These are phyloP conservation scores for Nakazawaea pomicola DNA, from an alignment of 805 yeast genomes.

Conservation along the genomic window DNA sequence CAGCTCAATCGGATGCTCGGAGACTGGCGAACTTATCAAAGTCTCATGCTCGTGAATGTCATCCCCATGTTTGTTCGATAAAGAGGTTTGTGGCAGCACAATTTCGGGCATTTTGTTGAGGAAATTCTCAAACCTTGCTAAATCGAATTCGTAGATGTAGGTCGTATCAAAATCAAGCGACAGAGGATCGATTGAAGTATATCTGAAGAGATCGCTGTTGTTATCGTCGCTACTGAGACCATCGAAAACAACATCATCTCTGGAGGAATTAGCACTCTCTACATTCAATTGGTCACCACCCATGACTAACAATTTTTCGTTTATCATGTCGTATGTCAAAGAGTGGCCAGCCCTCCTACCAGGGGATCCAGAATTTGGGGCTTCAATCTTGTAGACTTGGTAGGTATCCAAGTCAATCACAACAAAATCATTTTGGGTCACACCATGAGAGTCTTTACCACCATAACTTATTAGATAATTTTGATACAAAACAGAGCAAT, in stretches of 20 bases:
- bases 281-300: constrained; percentile 87
- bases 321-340: constrained; percentile 61
- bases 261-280: constrained; percentile 31
- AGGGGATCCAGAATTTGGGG: constrained; percentile 48
- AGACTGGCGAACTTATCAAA: no score
- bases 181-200: constrained; percentile 23
- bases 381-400: constrained; percentile 57
- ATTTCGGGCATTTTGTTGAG: constrained; percentile 3
- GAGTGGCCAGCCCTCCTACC: constrained; percentile 92
- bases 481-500: constrained; percentile 74
- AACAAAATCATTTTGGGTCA: constrained; percentile 57
- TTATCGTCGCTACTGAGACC: constrained; percentile 45
- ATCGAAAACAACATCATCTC: constrained; percentile 42
- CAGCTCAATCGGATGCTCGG: no score
- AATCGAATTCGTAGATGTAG: constrained; percentile 31
- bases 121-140: constrained; percentile 10
- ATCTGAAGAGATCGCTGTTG: constrained; percentile 18
- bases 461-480: constrained; percentile 84
- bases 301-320: constrained; percentile 72
- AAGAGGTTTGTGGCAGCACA: no score
- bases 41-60: no score
- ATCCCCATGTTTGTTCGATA: no score
- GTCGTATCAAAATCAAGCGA: constrained; percentile 26
- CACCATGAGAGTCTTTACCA: constrained; percentile 76
- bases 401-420: constrained; percentile 71